Percentiles rank a stretch among this genome's conserved stretches.
Conservation (phyloP, 306 rosid species). For the Oemleria cerasiformis region DNA sequence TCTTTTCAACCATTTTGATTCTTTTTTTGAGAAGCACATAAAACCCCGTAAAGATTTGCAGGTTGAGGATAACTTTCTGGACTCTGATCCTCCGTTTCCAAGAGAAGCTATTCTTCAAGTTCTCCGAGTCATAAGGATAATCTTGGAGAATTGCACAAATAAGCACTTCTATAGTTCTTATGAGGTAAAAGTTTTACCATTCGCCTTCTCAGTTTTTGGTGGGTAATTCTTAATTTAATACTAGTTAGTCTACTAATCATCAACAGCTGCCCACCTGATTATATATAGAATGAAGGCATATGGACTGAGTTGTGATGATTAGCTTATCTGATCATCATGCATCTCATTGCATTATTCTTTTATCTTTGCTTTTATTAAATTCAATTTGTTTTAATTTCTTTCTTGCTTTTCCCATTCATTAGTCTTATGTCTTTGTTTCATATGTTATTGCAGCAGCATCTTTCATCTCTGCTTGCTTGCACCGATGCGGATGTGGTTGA, state of each 20-base stretch:
- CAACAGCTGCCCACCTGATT: too few species aligned
- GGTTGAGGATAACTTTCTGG: constrained; percentile 72
- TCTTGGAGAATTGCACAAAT: constrained; percentile 93
- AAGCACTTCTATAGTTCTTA: constrained; percentile 94
- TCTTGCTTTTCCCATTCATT: constrained; percentile 12
- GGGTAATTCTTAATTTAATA: constrained; percentile 1
- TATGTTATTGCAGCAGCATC: constrained; percentile 86
- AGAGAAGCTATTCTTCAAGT: constrained; percentile 90
- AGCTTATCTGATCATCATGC: not conserved
- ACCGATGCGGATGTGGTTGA: constrained; percentile 93
- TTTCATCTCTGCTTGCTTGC: constrained; percentile 90
- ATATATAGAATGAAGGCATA: not conserved
- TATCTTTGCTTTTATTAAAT: not conserved
- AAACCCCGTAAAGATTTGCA: constrained; percentile 91
- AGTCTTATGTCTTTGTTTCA: constrained; percentile 19
- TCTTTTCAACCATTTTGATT: constrained; percentile 92
- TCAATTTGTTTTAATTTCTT: not conserved
- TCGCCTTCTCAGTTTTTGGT: not conserved
- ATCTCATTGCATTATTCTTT: not conserved
- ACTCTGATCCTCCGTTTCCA: constrained; percentile 82
- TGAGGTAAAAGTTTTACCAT: constrained; percentile 53
- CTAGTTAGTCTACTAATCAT: not conserved
- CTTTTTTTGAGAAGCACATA: constrained; percentile 90
- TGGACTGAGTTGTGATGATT: not conserved
- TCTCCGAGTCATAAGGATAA: constrained; percentile 79